Conservation (phyloP, 495 filamentous ascomycete genomes). For the Alectoria sarmentosa region DNA sequence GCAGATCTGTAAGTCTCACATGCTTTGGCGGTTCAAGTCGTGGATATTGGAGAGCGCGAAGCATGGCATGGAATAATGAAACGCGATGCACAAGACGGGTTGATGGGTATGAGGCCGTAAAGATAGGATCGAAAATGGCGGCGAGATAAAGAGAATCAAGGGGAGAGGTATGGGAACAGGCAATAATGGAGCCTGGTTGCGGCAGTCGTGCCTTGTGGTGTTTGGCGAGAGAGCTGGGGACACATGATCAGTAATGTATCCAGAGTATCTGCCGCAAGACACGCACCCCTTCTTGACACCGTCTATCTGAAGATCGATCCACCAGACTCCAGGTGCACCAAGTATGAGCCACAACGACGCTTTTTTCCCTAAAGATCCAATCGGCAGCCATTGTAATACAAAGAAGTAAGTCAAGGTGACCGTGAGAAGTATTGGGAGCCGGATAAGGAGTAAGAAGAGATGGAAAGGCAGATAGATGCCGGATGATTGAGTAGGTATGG, state of each 20-base stretch:
- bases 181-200: conserved; percentile 69
- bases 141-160: conserved; percentile 94
- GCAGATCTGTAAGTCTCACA: conserved; percentile 51
- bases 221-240: conserved; percentile 46
- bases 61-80: conserved; percentile 64
- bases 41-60: conserved; percentile 61
- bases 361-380: conserved; percentile 74
- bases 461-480: conserved; percentile 54
- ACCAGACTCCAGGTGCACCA: conserved; percentile 86
- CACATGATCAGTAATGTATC: background rate
- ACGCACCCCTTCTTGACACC: conserved; percentile 80
- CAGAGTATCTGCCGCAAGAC: background rate
- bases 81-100: conserved; percentile 67
- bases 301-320: conserved; percentile 94
- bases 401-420: conserved; percentile 65
- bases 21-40: conserved; percentile 40
- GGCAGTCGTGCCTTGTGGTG: conserved; percentile 66
- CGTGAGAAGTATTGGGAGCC: conserved; percentile 69
- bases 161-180: conserved; percentile 82
- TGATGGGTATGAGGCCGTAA: conserved; percentile 72
- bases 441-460: conserved; percentile 68
- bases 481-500: conserved; percentile 56
- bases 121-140: conserved; percentile 92
- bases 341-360: conserved; percentile 80
- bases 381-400: conserved; percentile 76